phyloP scores from a whole-genome alignment of 2,329 filamentous ascomycete species.

The Passalora sequoiae region DNA sequence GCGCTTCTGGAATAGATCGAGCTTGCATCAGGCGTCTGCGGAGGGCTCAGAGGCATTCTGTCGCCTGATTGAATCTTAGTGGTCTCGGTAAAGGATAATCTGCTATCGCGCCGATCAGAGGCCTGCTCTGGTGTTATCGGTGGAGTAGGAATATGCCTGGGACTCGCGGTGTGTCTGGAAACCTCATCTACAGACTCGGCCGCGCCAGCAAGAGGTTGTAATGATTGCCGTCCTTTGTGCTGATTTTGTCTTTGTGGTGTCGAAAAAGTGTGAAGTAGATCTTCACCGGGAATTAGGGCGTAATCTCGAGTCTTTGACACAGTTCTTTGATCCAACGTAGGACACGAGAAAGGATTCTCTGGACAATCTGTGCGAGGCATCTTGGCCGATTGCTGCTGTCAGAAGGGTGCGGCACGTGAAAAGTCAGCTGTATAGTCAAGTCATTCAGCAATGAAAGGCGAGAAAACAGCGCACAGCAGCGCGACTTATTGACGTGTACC shows the following conservation, averaged over 20 bases:
- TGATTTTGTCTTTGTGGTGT: not conserved
- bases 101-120: not conserved
- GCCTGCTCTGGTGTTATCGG: constrained; percentile 2
- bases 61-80: not conserved
- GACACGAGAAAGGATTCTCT: not conserved
- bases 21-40: not conserved
- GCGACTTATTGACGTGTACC: too few relatives aligned
- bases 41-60: constrained; percentile 1
- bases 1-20: not conserved
- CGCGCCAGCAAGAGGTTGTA: not conserved
- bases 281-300: not conserved
- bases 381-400: not conserved
- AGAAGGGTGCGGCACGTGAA: not conserved
- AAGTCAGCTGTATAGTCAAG: too few relatives aligned
- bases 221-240: not conserved
- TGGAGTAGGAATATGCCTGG: too few relatives aligned
- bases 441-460: too few relatives aligned
- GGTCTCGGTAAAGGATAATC: not conserved
- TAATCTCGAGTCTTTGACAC: not conserved
- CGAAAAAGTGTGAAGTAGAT: not conserved
- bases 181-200: not conserved
- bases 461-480: not conserved
- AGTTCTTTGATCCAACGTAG: not conserved
- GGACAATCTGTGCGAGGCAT: not conserved
- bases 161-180: not conserved